Percentiles rank a stretch among this genome's conserved stretches.
Conservation (phyloP, 805 yeast genomes). For the Lipomyces lipofer region DNA sequence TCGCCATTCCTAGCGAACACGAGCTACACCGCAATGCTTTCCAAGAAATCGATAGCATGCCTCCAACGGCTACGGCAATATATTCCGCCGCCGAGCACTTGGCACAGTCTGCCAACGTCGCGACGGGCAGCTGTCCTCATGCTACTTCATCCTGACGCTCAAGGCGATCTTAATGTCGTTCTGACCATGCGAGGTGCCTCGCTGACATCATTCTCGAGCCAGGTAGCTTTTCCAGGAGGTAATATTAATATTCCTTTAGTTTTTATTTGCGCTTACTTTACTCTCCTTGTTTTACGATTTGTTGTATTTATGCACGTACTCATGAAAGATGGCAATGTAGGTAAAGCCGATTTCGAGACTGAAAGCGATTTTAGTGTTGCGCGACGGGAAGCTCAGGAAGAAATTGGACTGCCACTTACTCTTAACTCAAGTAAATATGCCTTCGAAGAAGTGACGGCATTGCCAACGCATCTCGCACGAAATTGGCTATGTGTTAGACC, state of each 20-base stretch:
- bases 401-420: conserved; percentile 61
- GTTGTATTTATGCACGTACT: conserved; percentile 45
- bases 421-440: conserved; percentile 49
- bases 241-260: conserved; percentile 55
- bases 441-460: conserved; percentile 58
- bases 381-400: conserved; percentile 82
- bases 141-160: conserved; percentile 60
- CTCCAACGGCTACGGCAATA: conserved; percentile 23
- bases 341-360: conserved; percentile 68
- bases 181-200: conserved; percentile 74
- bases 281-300: neutral
- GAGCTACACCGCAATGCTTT: no score
- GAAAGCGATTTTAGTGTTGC: conserved; percentile 74
- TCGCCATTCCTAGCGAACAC: neutral
- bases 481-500: conserved; percentile 85
- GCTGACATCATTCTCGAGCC: conserved; percentile 79
- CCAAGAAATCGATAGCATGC: conserved; percentile 15
- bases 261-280: neutral
- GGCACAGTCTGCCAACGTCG: conserved; percentile 61
- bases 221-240: conserved; percentile 92
- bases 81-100: conserved; percentile 29
- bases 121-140: conserved; percentile 81
- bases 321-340: no score
- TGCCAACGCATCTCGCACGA: conserved; percentile 81
- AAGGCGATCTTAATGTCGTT: conserved; percentile 74